These are phyloP conservation scores for Dispira simplex DNA, from an alignment of 192 early-diverging fungal genomes.

Conservation along the genomic window DNA sequence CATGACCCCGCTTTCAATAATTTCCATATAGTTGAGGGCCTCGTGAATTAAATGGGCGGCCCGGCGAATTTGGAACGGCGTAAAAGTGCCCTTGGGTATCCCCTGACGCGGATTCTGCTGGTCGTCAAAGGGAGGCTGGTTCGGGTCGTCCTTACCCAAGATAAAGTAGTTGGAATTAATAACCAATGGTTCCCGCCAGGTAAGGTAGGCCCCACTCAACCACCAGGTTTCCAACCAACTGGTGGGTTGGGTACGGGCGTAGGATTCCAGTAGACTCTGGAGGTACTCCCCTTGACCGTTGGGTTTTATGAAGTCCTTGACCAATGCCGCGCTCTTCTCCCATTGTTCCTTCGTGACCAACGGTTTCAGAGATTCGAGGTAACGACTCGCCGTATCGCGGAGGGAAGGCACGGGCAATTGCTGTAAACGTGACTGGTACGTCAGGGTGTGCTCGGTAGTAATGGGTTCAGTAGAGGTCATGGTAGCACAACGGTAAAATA, in stretches of 20 bases:
- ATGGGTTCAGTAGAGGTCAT: not conserved
- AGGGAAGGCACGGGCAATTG: conserved; percentile 47
- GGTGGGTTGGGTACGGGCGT: conserved; percentile 36
- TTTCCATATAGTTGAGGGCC: conserved; percentile 60
- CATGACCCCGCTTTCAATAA: conserved; percentile 33
- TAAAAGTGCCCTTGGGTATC: conserved; percentile 32
- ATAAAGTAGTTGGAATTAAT: conserved; percentile 88
- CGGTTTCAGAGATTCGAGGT: conserved; percentile 39
- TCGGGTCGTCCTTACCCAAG: conserved; percentile 40
- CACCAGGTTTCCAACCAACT: conserved; percentile 64
- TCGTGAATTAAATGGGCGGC: conserved; percentile 55
- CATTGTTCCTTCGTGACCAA: conserved; percentile 30
- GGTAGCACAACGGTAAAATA: no score
- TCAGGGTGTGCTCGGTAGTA: not conserved
- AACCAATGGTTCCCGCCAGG: conserved; percentile 64
- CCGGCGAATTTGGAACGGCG: conserved; percentile 62
- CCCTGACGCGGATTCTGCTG: conserved; percentile 11
- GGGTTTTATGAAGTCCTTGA: conserved; percentile 31
- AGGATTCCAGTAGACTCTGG: conserved; percentile 43
- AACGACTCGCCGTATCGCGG: conserved; percentile 33
- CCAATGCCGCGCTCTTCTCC: conserved; percentile 24
- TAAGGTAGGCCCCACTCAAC: conserved; percentile 55
- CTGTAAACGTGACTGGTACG: conserved; percentile 21
- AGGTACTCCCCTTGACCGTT: conserved; percentile 32
- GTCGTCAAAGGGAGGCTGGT: conserved; percentile 19